Base-by-base conservation (phyloP, 2,329 filamentous ascomycete genomes). In the Hansfordia pulvinata region DNA sequence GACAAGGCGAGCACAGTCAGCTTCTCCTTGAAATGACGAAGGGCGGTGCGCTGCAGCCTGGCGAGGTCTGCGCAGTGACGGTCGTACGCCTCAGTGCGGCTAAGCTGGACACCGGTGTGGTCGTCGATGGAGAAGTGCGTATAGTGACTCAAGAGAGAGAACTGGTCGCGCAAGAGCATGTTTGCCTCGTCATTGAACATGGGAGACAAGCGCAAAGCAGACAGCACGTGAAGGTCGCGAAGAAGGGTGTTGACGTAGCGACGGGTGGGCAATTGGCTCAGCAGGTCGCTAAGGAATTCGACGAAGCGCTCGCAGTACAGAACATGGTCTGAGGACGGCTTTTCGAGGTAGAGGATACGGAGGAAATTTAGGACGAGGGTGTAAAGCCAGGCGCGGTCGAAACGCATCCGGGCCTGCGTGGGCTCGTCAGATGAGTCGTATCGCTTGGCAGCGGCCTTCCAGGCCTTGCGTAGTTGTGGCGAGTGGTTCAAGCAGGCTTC, bases 331-430 rank as follows among this genome's bases (percentile, higher is more conserved):
- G 51, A 36, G 33, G 62, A 63, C 25, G 50, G 50, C 25, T 56
- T 58, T 11, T 58, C 55, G 14, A 62, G 58, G 46, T 92, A 82
- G 8, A 94, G 54, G 28, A 77, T 62, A 33, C 74, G 66, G 17
- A 93, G 47, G 41, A 96, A 94, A 43, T 93, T 80, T 17, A 94
- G 54, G 1, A 90, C 59, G 39, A 96, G 63, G 4, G 82, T 78
- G 46, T 85, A 93, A 8, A 98, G 64, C 92, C 90, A 98, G 23
- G 82, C 81, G 29, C 92, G 71, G 53, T 98, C 90, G 40, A 98
- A 94, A 14, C 81, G 76, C 37, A 96, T 58, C 28, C 77, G 74
- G 10, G 79, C 76, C 47, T 94, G 85, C 1, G 69, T 70, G 4
- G 64, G 54, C 32, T 88, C 80, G 48, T 96, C 88, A 27, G 80